Conservation (phyloP, 2,329 filamentous ascomycete species). For the Chrysoporthe austroafricana region DNA sequence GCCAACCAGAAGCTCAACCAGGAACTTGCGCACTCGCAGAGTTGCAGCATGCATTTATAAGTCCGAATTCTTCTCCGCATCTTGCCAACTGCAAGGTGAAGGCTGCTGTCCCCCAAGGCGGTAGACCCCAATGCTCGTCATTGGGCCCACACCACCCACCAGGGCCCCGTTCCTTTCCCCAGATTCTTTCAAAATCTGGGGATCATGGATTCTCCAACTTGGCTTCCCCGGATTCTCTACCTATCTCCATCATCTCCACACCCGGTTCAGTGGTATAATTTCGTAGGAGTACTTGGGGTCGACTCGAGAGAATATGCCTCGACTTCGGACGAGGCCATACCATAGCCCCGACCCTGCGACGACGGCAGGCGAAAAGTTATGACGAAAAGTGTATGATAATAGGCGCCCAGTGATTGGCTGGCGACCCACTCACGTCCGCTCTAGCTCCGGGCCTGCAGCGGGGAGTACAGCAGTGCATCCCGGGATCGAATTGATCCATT, state of each 20-base stretch:
- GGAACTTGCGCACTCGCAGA: neutral
- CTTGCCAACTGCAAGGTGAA: neutral
- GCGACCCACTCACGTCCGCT: neutral
- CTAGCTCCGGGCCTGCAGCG: neutral
- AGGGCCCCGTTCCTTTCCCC: slow-evolving; percentile 7
- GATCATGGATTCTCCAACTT: slow-evolving; percentile 5
- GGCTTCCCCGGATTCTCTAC: neutral
- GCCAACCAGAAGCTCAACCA: neutral
- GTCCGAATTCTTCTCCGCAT: slow-evolving; percentile 4
- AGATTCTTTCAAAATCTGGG: slow-evolving; percentile 2
- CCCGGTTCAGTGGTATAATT: neutral
- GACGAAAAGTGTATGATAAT: neutral
- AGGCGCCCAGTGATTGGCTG: neutral
- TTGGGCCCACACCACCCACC: slow-evolving; percentile 2
- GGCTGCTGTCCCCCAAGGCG: neutral
- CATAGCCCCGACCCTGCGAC: neutral
- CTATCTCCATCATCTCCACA: slow-evolving; percentile 4
- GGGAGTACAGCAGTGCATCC: neutral
- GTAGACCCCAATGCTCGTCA: neutral
- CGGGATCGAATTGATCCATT: neutral
- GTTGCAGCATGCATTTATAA: neutral
- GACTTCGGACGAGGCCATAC: neutral
- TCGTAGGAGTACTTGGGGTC: neutral
- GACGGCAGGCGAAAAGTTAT: neutral
- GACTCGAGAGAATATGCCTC: neutral